These are phyloP conservation scores for Arabidopsis lyrata DNA, from an alignment of 441 rosid species.

Conservation along the genomic window DNA sequence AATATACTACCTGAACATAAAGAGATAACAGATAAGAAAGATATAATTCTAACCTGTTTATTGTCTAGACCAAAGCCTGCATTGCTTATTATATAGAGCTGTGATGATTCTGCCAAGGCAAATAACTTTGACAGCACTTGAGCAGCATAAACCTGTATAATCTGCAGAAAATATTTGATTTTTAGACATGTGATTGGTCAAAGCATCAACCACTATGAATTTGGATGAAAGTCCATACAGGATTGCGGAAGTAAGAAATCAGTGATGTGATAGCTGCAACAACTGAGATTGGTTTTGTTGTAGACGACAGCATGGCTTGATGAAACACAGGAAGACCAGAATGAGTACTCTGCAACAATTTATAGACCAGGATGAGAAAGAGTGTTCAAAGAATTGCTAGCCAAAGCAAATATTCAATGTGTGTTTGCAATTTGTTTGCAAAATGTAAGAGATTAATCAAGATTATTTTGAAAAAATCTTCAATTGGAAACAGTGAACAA, in stretches of 20 bases:
- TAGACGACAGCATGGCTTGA: constrained; percentile 81
- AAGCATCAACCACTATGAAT: constrained; percentile 25
- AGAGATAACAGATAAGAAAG: constrained; percentile 28
- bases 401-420: constrained; percentile 3
- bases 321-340: constrained; percentile 69
- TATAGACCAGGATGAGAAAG: neutral
- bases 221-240: constrained; percentile 59
- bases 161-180: constrained; percentile 55
- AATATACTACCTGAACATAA: constrained; percentile 11
- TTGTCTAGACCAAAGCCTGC: constrained; percentile 75
- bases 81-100: constrained; percentile 58
- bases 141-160: constrained; percentile 78
- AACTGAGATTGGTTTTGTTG: constrained; percentile 77
- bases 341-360: constrained; percentile 64
- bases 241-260: constrained; percentile 70
- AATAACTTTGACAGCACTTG: constrained; percentile 70
- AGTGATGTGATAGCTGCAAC: constrained; percentile 79
- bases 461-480: neutral
- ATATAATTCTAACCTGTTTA: constrained; percentile 65
- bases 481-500: neutral
- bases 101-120: constrained; percentile 62
- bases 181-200: constrained; percentile 29
- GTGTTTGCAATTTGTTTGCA: constrained; percentile 11
- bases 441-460: constrained; percentile 30
- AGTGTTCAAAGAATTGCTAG: neutral